Conservation (phyloP, 805 yeast species). For the Yarrowia phangngaensis region DNA sequence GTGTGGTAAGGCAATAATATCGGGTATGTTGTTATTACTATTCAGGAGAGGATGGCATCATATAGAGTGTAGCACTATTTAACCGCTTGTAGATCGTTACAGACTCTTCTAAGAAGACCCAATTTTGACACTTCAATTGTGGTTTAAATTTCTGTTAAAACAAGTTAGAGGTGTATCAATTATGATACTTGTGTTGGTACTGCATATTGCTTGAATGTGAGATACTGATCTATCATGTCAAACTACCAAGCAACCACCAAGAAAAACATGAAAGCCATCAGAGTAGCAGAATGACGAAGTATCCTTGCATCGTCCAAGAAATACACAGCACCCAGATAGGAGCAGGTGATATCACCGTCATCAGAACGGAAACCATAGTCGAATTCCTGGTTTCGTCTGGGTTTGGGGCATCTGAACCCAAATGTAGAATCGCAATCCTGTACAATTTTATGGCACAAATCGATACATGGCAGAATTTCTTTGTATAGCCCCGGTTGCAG, state of each 20-base stretch:
- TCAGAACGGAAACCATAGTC: slow-evolving; percentile 36
- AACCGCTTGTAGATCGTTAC: too few species aligned
- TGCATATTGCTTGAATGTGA: too few species aligned
- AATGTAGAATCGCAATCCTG: slow-evolving; percentile 79
- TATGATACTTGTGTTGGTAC: too few species aligned
- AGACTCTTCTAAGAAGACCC: too few species aligned
- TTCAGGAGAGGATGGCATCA: too few species aligned
- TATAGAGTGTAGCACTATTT: too few species aligned
- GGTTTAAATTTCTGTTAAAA: too few species aligned
- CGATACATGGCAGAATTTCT: slow-evolving; percentile 83
- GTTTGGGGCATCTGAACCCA: slow-evolving; percentile 70
- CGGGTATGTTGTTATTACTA: too few species aligned
- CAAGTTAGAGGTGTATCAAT: too few species aligned
- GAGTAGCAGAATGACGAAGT: background rate
- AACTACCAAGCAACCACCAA: slow-evolving; percentile 5
- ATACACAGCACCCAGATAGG: slow-evolving; percentile 42
- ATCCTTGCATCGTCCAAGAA: slow-evolving; percentile 16
- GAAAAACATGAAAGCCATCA: background rate
- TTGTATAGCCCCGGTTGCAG: slow-evolving; percentile 60
- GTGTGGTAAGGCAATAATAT: too few species aligned
- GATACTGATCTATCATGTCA: background rate
- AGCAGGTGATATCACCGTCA: slow-evolving; percentile 40
- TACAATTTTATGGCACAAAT: slow-evolving; percentile 72
- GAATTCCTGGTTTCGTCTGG: slow-evolving; percentile 27
- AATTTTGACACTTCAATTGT: too few species aligned